phyloP scores from a whole-genome alignment of 148 eudicot genomes.

The Silene conica region DNA sequence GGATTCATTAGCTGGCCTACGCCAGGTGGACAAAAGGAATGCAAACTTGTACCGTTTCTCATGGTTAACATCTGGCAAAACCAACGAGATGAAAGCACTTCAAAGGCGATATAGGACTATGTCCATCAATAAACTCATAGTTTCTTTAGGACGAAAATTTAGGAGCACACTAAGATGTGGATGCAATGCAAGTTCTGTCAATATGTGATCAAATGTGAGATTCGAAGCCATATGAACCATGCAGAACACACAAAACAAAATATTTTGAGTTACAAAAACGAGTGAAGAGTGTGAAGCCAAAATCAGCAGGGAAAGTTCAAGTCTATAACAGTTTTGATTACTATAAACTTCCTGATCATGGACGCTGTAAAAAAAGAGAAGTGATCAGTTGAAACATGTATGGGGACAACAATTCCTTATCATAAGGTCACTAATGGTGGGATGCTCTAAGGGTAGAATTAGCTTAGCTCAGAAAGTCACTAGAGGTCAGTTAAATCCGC shows the following conservation, averaged over 20 bases:
- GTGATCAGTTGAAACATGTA: neutral
- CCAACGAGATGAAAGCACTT: constrained; percentile 4
- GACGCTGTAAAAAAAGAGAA: neutral
- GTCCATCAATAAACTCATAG: neutral
- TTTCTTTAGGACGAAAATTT: too few relatives aligned
- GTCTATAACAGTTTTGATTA: neutral
- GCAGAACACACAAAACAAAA: too few relatives aligned
- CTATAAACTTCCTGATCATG: neutral
- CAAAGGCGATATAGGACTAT: too few relatives aligned
- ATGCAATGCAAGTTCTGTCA: neutral
- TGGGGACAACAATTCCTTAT: neutral
- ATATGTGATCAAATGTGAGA: too few relatives aligned
- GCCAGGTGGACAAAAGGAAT: constrained; percentile 49
- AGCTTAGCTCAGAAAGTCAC: too few relatives aligned
- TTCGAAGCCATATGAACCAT: too few relatives aligned
- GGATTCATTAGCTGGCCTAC: constrained; percentile 29
- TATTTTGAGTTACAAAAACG: too few relatives aligned
- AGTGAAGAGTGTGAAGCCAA: neutral
- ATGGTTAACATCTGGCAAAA: constrained; percentile 74
- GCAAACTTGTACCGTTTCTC: constrained; percentile 71
- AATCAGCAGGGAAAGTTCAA: neutral
- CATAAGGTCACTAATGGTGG: too few relatives aligned
- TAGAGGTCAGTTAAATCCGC: too few relatives aligned
- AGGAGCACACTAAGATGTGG: neutral
- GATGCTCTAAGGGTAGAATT: too few relatives aligned